These are phyloP conservation scores for Pythium plurisporium DNA, from an alignment of 352 stramenopile species.

Conservation along the genomic window DNA sequence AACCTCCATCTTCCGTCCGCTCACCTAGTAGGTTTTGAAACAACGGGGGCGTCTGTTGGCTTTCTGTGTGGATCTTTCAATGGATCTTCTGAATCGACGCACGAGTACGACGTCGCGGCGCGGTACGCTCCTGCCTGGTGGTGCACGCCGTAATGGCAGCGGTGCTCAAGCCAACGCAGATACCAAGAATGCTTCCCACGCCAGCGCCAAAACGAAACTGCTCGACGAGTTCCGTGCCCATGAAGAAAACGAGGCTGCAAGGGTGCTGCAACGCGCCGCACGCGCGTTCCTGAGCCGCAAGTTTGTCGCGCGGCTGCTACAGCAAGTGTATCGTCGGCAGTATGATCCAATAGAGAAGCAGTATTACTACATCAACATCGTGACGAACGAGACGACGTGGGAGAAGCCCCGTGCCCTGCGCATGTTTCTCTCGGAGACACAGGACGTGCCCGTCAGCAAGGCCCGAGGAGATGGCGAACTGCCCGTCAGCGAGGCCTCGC, in stretches of 20 bases:
- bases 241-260: slow-evolving; percentile 47
- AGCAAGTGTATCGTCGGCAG: slow-evolving; percentile 49
- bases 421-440: slow-evolving; percentile 32
- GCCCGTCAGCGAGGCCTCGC: slow-evolving; percentile 29
- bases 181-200: neutral
- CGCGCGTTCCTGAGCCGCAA: slow-evolving; percentile 36
- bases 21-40: too few relatives aligned
- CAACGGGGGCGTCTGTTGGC: too few relatives aligned
- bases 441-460: slow-evolving; percentile 15
- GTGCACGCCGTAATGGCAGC: slow-evolving; percentile 10
- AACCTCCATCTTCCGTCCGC: neutral
- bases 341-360: slow-evolving; percentile 58
- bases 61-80: too few relatives aligned
- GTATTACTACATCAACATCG: slow-evolving; percentile 64
- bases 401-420: slow-evolving; percentile 41
- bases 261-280: slow-evolving; percentile 40
- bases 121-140: slow-evolving; percentile 19
- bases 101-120: slow-evolving; percentile 9
- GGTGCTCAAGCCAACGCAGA: neutral
- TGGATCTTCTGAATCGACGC: slow-evolving; percentile 13
- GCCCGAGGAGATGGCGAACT: slow-evolving; percentile 5
- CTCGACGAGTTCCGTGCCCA: slow-evolving; percentile 53
- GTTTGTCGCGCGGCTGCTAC: slow-evolving; percentile 33
- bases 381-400: slow-evolving; percentile 61
- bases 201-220: slow-evolving; percentile 25